These are phyloP conservation scores for Debaryomyces maramus DNA, from an alignment of 805 yeast genomes.

Conservation along the genomic window DNA sequence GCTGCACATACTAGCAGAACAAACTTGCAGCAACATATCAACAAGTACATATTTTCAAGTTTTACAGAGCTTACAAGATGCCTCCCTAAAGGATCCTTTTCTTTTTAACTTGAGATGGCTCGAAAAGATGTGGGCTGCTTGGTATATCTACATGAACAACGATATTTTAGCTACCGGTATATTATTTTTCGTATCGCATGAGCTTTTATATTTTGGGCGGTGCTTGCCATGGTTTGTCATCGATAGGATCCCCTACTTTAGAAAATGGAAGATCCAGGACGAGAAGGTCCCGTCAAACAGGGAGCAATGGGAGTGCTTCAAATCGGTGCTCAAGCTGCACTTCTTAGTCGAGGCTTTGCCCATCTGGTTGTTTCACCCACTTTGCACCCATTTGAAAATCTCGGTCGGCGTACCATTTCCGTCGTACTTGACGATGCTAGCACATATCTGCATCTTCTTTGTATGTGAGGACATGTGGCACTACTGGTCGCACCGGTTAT, in stretches of 20 bases:
- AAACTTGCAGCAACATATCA: conserved; percentile 1
- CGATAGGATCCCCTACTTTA: conserved; percentile 83
- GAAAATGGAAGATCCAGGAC: conserved; percentile 86
- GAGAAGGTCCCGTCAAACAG: conserved; percentile 72
- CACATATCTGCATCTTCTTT: conserved; percentile 77
- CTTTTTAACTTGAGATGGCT: conserved; percentile 41
- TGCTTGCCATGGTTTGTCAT: conserved; percentile 90
- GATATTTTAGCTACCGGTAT: conserved; percentile 92
- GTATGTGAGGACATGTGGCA: conserved; percentile 94
- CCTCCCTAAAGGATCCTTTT: conserved; percentile 1
- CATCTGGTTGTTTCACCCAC: conserved; percentile 95
- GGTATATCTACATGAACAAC: conserved; percentile 81
- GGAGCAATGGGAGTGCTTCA: conserved; percentile 93
- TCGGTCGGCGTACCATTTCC: conserved; percentile 86
- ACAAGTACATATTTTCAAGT: conserved; percentile 5
- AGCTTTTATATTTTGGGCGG: conserved; percentile 86
- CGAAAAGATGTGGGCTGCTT: conserved; percentile 86
- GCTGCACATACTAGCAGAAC: conserved; percentile 10
- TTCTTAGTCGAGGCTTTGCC: conserved; percentile 93
- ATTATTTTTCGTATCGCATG: conserved; percentile 79
- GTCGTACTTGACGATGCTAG: conserved; percentile 49
- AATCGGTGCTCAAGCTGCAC: conserved; percentile 81
- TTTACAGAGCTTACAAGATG: conserved; percentile 1
- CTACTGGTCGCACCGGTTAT: conserved; percentile 89
- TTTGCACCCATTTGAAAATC: conserved; percentile 81